Conservation (phyloP, 192 early-diverging fungal species). For the Podila epicladia region DNA sequence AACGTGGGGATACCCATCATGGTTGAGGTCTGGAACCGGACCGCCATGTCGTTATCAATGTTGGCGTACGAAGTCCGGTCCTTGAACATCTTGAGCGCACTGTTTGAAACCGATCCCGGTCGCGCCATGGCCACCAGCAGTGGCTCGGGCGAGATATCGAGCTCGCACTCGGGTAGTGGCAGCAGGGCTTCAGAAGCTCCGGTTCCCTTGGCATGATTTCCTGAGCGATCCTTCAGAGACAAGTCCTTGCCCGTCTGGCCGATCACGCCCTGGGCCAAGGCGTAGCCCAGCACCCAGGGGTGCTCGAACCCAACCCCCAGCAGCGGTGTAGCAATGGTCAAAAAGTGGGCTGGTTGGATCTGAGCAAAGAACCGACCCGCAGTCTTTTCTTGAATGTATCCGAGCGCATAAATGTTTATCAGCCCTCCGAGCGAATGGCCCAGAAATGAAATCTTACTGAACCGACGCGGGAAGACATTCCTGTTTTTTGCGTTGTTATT, state of each 20-base stretch:
- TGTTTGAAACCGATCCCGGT: conserved; percentile 42
- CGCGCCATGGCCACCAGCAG: conserved; percentile 53
- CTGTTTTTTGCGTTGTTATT: conserved; percentile 6
- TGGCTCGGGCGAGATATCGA: conserved; percentile 34
- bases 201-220: not conserved
- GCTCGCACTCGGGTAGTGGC: conserved; percentile 15
- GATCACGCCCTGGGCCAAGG: conserved; percentile 43
- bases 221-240: conserved; percentile 19
- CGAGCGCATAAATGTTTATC: conserved; percentile 54
- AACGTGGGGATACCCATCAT: conserved; percentile 42
- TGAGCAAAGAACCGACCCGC: conserved; percentile 52
- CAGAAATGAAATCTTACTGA: conserved; percentile 55
- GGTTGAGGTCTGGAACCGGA: conserved; percentile 49
- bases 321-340: conserved; percentile 57
- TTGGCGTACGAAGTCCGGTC: conserved; percentile 58
- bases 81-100: conserved; percentile 40
- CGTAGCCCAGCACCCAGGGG: conserved; percentile 46
- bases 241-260: conserved; percentile 64
- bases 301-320: conserved; percentile 53
- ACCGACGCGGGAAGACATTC: conserved; percentile 17
- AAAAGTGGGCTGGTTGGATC: conserved; percentile 54
- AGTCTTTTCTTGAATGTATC: conserved; percentile 55
- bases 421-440: conserved; percentile 64
- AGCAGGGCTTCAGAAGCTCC: not conserved
- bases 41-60: conserved; percentile 58